Evolutionary conservation across 768 basidiomycete species (phyloP).

Genomic region (Phanerochaete sordida): DNA sequence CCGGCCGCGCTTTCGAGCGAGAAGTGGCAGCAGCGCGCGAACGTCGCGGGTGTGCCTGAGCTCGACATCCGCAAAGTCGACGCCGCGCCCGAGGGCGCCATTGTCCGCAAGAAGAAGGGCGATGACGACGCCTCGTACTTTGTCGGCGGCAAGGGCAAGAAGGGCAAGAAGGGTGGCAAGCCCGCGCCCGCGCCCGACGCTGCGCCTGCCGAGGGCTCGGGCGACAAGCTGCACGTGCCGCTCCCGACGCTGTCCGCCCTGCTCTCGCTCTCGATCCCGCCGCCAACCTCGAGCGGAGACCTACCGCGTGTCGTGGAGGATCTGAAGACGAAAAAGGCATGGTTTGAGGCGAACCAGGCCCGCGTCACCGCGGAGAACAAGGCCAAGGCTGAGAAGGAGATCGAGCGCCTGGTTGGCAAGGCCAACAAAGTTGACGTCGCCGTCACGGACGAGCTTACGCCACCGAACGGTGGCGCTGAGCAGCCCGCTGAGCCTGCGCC

Average conservation of each 20-base stretch:
- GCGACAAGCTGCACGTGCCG: conserved; percentile 65
- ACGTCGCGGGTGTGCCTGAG: conserved; percentile 67
- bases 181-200: conserved; percentile 19
- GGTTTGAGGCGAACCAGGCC: conserved; percentile 92
- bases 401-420: conserved; percentile 54
- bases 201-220: conserved; percentile 27
- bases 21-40: conserved; percentile 33
- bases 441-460: conserved; percentile 27
- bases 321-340: conserved; percentile 89
- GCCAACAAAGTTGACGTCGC: conserved; percentile 30
- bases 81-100: conserved; percentile 55
- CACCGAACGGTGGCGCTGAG: conserved; percentile 39
- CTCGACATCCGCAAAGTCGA: conserved; percentile 87
- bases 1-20: conserved; percentile 41
- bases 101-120: conserved; percentile 89
- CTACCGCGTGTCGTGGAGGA: conserved; percentile 84
- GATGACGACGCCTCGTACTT: conserved; percentile 83
- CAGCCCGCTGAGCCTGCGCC: conserved; percentile 42
- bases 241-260: conserved; percentile 87
- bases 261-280: conserved; percentile 83
- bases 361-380: conserved; percentile 76
- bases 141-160: conserved; percentile 66
- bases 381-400: conserved; percentile 74
- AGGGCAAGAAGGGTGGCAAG: conserved; percentile 52
- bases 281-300: conserved; percentile 74